phyloP scores from a whole-genome alignment of 768 basidiomycete species.

The Naganishia friedmannii region DNA sequence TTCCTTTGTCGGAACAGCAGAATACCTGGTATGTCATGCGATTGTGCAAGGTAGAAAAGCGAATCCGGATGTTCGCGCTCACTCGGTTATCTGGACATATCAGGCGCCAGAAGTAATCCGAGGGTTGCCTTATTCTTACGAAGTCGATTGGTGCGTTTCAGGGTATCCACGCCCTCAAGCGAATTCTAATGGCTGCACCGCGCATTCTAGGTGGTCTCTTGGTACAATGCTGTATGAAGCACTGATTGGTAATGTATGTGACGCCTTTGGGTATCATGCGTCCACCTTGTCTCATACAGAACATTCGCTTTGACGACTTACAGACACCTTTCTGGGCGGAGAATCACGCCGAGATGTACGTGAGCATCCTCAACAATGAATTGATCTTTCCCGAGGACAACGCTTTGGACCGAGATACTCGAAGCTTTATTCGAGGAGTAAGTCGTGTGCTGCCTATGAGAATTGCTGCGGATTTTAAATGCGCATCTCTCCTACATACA shows the following conservation, averaged over 20 bases:
- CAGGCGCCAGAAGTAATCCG: slow-evolving; percentile 91
- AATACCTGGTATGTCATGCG: slow-evolving; percentile 42
- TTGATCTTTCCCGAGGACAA: slow-evolving; percentile 83
- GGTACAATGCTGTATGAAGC: slow-evolving; percentile 34
- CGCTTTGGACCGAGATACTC: slow-evolving; percentile 91
- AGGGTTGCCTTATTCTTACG: slow-evolving; percentile 82
- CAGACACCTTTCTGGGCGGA: slow-evolving; percentile 90
- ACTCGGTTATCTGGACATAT: not conserved
- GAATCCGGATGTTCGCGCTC: not conserved
- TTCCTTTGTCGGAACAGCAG: slow-evolving; percentile 34
- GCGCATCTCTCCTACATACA: too few relatives aligned
- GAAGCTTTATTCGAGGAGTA: slow-evolving; percentile 90
- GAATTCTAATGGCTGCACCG: not conserved
- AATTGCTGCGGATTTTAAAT: too few relatives aligned
- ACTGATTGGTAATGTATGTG: slow-evolving; percentile 26
- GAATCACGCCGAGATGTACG: slow-evolving; percentile 93
- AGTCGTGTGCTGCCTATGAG: slow-evolving; percentile 47
- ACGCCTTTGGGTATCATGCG: slow-evolving; percentile 3
- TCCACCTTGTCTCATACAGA: slow-evolving; percentile 31
- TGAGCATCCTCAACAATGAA: slow-evolving; percentile 84
- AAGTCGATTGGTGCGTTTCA: slow-evolving; percentile 94
- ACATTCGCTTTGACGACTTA: slow-evolving; percentile 25
- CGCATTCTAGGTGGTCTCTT: slow-evolving; percentile 38
- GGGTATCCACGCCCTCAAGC: not conserved
- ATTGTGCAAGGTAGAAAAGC: not conserved